Percentiles rank a stretch among this genome's conserved stretches.
Conservation (phyloP, 2,329 filamentous ascomycete genomes). For the Cladosporium sphaerospermum region DNA sequence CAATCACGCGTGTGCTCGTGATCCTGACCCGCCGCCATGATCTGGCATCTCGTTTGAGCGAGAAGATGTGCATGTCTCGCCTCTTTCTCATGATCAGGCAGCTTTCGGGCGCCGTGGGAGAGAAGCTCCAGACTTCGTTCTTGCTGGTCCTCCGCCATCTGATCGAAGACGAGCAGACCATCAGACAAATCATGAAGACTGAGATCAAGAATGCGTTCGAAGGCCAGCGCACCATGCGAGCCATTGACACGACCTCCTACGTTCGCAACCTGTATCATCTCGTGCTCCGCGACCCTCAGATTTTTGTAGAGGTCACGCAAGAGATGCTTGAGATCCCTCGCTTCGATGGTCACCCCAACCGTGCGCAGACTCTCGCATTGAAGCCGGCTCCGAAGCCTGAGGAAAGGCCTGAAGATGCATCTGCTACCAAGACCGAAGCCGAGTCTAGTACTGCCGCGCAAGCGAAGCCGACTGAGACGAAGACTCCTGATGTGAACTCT, state of each 20-base stretch:
- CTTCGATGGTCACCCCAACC: conserved; percentile 49
- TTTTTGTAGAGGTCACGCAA: conserved; percentile 83
- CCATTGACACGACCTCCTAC: conserved; percentile 65
- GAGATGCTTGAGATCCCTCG: conserved; percentile 70
- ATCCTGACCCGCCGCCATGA: conserved; percentile 76
- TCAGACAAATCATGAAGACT: conserved; percentile 84
- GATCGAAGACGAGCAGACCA: conserved; percentile 84
- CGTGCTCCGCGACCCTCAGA: conserved; percentile 70
- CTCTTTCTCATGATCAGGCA: conserved; percentile 96
- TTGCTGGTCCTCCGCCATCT: conserved; percentile 87
- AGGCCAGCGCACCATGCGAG: conserved; percentile 33
- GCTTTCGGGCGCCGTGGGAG: conserved; percentile 69
- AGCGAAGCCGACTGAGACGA: conserved; percentile 62
- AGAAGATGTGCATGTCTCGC: conserved; percentile 82
- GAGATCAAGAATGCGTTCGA: conserved; percentile 80
- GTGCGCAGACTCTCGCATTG: conserved; percentile 47
- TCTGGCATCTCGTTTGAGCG: conserved; percentile 68
- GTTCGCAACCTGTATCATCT: conserved; percentile 71
- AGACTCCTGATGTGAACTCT: conserved; percentile 80
- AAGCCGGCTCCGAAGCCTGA: conserved; percentile 31
- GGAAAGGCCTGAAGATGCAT: conserved; percentile 22
- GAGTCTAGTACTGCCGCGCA: conserved; percentile 39
- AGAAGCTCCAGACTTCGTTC: conserved; percentile 67
- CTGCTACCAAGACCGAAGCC: conserved; percentile 47
- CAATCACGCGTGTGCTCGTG: conserved; percentile 74